These are phyloP conservation scores for Xylaria intraflava DNA, from an alignment of 495 filamentous ascomycete genomes.

Conservation along the genomic window DNA sequence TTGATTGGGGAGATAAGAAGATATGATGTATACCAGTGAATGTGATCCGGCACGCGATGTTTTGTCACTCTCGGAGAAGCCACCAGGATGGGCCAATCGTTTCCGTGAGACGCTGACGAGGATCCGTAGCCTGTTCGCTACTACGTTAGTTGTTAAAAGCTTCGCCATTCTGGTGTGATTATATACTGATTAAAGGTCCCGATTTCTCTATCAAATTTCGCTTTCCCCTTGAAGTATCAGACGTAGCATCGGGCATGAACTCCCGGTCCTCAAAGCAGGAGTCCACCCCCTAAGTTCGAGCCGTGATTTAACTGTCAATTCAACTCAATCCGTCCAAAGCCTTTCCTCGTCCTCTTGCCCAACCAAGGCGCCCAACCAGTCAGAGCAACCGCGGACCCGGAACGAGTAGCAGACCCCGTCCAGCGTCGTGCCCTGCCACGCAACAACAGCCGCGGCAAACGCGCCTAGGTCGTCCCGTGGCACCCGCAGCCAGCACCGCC, in stretches of 20 bases:
- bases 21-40: conserved; percentile 11
- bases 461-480: conserved; percentile 57
- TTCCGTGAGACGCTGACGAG: conserved; percentile 9
- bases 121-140: background rate
- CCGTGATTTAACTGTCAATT: background rate
- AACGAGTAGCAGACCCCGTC: conserved; percentile 29
- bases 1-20: conserved; percentile 9
- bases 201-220: background rate
- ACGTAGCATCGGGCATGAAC: background rate
- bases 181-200: background rate
- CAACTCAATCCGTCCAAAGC: conserved; percentile 32
- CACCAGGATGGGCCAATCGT: background rate
- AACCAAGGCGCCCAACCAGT: conserved; percentile 41
- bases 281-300: background rate
- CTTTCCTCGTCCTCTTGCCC: conserved; percentile 30
- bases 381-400: conserved; percentile 34
- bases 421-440: conserved; percentile 56
- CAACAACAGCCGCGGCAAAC: conserved; percentile 57
- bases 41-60: no score
- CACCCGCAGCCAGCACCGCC: conserved; percentile 66
- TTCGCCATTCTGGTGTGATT: background rate
- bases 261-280: background rate
- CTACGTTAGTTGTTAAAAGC: conserved; percentile 12
- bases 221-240: background rate
- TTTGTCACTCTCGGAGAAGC: background rate